These are phyloP conservation scores for Aspergillus baeticus DNA, from an alignment of 495 filamentous ascomycete genomes.

Conservation along the genomic window DNA sequence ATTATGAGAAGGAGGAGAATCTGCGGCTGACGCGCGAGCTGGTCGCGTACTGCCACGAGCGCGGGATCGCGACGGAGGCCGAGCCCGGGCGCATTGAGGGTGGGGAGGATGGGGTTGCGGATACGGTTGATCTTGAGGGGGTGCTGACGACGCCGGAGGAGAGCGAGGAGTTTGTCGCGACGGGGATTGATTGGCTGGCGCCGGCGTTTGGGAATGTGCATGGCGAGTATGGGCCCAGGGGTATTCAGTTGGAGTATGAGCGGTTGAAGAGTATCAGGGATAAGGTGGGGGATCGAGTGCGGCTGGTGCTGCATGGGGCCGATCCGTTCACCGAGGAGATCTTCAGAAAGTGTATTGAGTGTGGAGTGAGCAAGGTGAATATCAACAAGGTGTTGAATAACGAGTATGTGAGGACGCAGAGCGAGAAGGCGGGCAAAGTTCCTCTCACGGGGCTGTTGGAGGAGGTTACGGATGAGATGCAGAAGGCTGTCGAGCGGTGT, in stretches of 20 bases:
- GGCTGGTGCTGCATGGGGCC: slow-evolving; percentile 75
- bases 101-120: slow-evolving; percentile 78
- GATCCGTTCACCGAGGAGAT: slow-evolving; percentile 71
- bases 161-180: slow-evolving; percentile 71
- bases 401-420: slow-evolving; percentile 62
- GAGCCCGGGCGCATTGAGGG: slow-evolving; percentile 83
- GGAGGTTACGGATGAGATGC: slow-evolving; percentile 69
- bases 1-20: slow-evolving; percentile 83
- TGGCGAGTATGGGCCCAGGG: slow-evolving; percentile 74
- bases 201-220: slow-evolving; percentile 87
- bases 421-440: slow-evolving; percentile 63
- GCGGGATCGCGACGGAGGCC: slow-evolving; percentile 76
- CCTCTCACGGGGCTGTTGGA: slow-evolving; percentile 71
- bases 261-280: slow-evolving; percentile 62
- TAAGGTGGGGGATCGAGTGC: slow-evolving; percentile 59
- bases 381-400: slow-evolving; percentile 82
- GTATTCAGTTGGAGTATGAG: slow-evolving; percentile 72
- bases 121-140: slow-evolving; percentile 72
- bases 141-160: slow-evolving; percentile 77
- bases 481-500: slow-evolving; percentile 70
- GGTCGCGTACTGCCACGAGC: slow-evolving; percentile 66
- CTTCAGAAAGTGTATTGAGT: slow-evolving; percentile 64
- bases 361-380: slow-evolving; percentile 75
- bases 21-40: slow-evolving; percentile 69
- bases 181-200: slow-evolving; percentile 80